phyloP scores from a whole-genome alignment of 345 rosid genomes.

The Adansonia digitata region DNA sequence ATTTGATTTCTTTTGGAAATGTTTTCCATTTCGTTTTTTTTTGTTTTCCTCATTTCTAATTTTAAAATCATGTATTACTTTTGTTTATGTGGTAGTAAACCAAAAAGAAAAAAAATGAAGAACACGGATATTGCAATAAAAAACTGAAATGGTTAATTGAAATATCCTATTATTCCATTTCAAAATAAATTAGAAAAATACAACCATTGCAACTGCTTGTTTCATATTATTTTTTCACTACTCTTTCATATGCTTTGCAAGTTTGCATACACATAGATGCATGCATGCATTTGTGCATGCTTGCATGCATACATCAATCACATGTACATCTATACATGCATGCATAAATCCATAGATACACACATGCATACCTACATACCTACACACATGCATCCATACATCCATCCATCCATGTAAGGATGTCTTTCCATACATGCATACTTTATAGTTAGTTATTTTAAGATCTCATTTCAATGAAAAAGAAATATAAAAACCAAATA shows the following conservation, averaged over 20 bases:
- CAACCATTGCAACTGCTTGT: background rate
- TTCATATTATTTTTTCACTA: background rate
- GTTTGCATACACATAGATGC: background rate
- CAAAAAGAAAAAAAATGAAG: background rate
- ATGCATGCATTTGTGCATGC: background rate
- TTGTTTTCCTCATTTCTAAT: background rate
- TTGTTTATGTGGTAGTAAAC: background rate
- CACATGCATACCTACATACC: background rate
- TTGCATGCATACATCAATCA: background rate
- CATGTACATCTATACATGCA: background rate
- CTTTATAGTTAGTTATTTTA: background rate
- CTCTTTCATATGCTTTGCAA: background rate
- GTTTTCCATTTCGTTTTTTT: background rate
- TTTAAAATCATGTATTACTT: background rate
- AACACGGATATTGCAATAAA: background rate
- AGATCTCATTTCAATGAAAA: background rate
- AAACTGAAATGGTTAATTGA: background rate
- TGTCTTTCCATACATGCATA: background rate
- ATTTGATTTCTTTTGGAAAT: background rate
- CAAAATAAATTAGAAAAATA: constrained; percentile 1
- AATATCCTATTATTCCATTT: background rate
- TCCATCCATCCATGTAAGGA: background rate
- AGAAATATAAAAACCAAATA: background rate
- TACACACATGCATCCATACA: background rate
- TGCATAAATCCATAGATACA: background rate